Evolutionary conservation across 768 basidiomycete genomes (phyloP), one percentile per base, ranked within the genome.

Genomic region (Tricholomella constricta): DNA sequence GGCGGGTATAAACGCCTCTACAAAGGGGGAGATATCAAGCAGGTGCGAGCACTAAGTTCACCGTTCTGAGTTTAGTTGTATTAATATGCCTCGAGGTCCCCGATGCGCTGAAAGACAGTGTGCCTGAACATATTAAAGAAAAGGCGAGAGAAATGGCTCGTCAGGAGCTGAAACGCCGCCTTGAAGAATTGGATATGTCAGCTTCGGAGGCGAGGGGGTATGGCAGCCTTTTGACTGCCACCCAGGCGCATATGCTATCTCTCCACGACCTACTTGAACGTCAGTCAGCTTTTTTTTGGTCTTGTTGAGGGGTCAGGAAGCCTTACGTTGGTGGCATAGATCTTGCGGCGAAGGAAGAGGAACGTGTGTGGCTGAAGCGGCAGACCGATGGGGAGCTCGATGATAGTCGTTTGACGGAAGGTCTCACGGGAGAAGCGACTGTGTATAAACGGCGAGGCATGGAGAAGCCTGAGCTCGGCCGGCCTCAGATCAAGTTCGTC

Each of bases 311-410:
- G n/a, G n/a, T n/a, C n/a, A n/a, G n/a, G n/a, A n/a, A n/a, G n/a
- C n/a, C n/a, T n/a, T n/a, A n/a, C n/a, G n/a, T n/a, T n/a, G n/a
- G n/a, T n/a, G n/a, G n/a, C n/a, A n/a, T 58, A 86, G 85, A 86
- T 62, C 77, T 88, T 17, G 77, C 84, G 12, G 83, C 85, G 0
- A 84, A 80, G 53, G 85, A 86, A 58, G 85, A 86, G 60, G 85
- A 86, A 56, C 79, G 85, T 11, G 78, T 88, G 2, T 88, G 85
- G 85, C 71, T 86, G 14, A 88, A 86, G 62, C 79, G 85, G 2
- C 85, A 86, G 66, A 85, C 81, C 1, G 85, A 88, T 60, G 85
- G 85, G 32, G 85, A 88, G 58, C 72, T 88, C 4, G 85, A 88
- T 56, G 84, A 86, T 61, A 82, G 74, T 52, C 76, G 85, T 14